These are phyloP conservation scores for Mycena crocata DNA, from an alignment of 768 basidiomycete species.

Conservation along the genomic window DNA sequence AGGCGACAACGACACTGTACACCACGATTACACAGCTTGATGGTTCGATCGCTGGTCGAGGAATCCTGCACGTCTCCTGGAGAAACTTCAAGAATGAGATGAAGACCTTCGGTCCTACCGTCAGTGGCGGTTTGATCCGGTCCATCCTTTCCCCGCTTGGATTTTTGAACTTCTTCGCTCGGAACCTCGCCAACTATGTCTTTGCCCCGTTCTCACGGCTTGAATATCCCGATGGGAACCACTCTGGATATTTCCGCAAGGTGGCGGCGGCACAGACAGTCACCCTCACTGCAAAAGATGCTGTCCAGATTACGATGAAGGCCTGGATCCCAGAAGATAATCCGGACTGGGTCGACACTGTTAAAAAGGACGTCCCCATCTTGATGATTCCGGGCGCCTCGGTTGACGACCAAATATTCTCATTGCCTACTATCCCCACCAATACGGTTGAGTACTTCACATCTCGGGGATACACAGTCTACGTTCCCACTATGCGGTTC, in stretches of 20 bases:
- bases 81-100: constrained; percentile 28
- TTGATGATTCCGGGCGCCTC: constrained; percentile 36
- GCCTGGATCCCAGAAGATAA: constrained; percentile 24
- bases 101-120: constrained; percentile 17
- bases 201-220: constrained; percentile 21
- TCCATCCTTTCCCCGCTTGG: not conserved
- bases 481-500: constrained; percentile 20
- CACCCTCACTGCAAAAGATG: constrained; percentile 26
- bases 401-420: constrained; percentile 35
- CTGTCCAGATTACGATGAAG: constrained; percentile 24
- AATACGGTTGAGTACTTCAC: constrained; percentile 36
- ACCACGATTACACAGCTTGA: constrained; percentile 25
- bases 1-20: constrained; percentile 32
- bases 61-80: constrained; percentile 20
- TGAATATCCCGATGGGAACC: constrained; percentile 15
- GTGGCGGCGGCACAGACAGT: constrained; percentile 1
- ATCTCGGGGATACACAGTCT: constrained; percentile 20
- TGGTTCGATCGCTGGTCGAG: constrained; percentile 27
- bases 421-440: constrained; percentile 29
- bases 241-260: constrained; percentile 26
- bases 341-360: not conserved
- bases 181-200: constrained; percentile 14
- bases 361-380: constrained; percentile 15
- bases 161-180: constrained; percentile 19
- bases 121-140: not conserved